A percentile compares a stretch with the other conserved stretches of the same genome.
These are phyloP conservation scores for Phaeophleospora eucalypticola DNA, from an alignment of 2,329 filamentous ascomycete species.

Conservation along the genomic window DNA sequence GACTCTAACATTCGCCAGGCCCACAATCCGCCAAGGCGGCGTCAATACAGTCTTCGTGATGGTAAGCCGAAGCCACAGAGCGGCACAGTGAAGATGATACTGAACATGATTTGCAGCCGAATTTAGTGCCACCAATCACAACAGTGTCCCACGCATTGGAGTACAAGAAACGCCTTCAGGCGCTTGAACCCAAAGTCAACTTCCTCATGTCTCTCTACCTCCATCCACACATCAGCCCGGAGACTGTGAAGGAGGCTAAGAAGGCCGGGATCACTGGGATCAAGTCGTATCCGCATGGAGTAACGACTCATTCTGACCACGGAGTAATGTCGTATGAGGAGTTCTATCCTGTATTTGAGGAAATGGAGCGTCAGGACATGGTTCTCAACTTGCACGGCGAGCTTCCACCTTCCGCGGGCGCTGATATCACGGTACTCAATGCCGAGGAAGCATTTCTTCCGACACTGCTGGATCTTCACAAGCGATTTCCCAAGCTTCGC, in stretches of 20 bases:
- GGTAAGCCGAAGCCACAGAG: no score
- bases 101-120: conserved; percentile 37
- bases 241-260: conserved; percentile 66
- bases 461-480: conserved; percentile 68
- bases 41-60: conserved; percentile 54
- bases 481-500: conserved; percentile 66
- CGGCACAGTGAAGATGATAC: no score
- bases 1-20: conserved; percentile 29
- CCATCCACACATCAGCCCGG: conserved; percentile 46
- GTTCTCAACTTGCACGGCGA: conserved; percentile 95
- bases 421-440: conserved; percentile 51
- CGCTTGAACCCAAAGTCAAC: conserved; percentile 46
- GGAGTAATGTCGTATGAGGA: conserved; percentile 66
- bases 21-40: conserved; percentile 49
- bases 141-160: conserved; percentile 45
- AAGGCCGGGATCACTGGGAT: conserved; percentile 67
- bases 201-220: conserved; percentile 52
- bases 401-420: conserved; percentile 53
- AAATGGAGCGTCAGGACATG: conserved; percentile 79
- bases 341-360: conserved; percentile 77
- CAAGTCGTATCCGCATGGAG: conserved; percentile 62
- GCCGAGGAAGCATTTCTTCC: conserved; percentile 77
- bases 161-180: conserved; percentile 42
- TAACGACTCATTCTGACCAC: conserved; percentile 58
- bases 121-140: conserved; percentile 49